phyloP scores from a whole-genome alignment of 2,329 filamentous ascomycete genomes.

The Sordariomycetes sp. region DNA sequence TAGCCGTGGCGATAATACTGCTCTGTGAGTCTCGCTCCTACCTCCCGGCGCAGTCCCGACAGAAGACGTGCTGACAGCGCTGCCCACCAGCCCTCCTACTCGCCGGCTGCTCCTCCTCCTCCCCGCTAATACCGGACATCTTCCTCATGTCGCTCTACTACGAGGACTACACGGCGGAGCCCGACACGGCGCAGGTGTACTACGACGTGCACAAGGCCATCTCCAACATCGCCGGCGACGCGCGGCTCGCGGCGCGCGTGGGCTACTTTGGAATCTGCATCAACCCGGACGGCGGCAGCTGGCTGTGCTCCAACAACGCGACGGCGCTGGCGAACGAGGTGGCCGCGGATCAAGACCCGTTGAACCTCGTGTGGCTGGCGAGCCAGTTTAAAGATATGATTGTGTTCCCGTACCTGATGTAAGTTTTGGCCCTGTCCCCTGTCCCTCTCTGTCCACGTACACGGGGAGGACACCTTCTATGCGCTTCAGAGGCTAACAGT shows the following conservation, averaged over 20 bases:
- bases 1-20: constrained; percentile 86
- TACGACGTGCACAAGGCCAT: constrained; percentile 81
- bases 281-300: constrained; percentile 79
- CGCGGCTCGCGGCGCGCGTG: constrained; percentile 79
- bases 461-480: neutral
- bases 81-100: constrained; percentile 63
- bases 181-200: constrained; percentile 80
- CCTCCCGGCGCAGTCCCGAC: neutral
- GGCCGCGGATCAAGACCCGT: constrained; percentile 80
- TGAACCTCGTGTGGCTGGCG: constrained; percentile 96
- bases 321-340: constrained; percentile 86
- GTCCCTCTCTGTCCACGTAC: neutral
- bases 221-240: constrained; percentile 77
- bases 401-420: constrained; percentile 95
- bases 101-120: constrained; percentile 93
- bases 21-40: constrained; percentile 60
- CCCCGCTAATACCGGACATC: constrained; percentile 86
- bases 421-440: constrained; percentile 24
- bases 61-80: neutral
- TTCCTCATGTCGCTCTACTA: constrained; percentile 99
- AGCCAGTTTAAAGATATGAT: constrained; percentile 97
- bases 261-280: constrained; percentile 98
- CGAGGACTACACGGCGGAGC: constrained; percentile 69
- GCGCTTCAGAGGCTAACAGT: neutral
- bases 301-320: constrained; percentile 95